Conservation (phyloP, 2,329 filamentous ascomycete species). For the Fusarium proliferatum region DNA sequence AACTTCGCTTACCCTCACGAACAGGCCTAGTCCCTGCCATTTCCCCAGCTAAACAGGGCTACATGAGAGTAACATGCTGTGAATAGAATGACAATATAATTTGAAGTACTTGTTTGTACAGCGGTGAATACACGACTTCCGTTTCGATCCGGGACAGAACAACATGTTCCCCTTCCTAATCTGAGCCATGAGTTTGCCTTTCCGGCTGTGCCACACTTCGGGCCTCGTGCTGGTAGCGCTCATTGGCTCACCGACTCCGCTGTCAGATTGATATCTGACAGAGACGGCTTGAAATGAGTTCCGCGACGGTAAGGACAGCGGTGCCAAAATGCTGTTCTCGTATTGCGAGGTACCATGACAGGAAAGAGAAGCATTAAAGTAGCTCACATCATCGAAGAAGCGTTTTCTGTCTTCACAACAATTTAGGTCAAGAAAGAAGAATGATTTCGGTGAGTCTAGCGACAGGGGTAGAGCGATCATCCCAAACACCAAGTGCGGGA, state of each 20-base stretch:
- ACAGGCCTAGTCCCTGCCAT: background rate
- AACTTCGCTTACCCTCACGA: background rate
- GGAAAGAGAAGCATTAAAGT: no score
- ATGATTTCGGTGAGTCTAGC: fast-evolving
- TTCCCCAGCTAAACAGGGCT: fast-evolving
- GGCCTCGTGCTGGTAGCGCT: fast-evolving
- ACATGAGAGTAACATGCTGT: background rate
- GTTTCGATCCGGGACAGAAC: fast-evolving
- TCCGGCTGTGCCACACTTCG: fast-evolving
- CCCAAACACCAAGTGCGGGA: fast-evolving
- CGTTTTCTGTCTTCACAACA: fast-evolving
- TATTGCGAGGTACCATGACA: fast-evolving
- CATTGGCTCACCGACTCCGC: fast-evolving
- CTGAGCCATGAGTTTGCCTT: fast-evolving
- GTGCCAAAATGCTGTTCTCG: background rate
- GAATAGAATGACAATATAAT: background rate
- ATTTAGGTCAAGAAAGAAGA: fast-evolving
- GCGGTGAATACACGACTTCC: fast-evolving
- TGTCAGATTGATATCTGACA: background rate
- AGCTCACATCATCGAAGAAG: no score
- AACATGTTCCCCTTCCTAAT: background rate
- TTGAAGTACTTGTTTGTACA: background rate
- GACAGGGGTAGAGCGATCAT: fast-evolving
- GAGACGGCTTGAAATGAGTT: background rate
- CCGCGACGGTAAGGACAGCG: fast-evolving